Evolutionary conservation across 2,329 filamentous ascomycete species (phyloP), one percentile per base, ranked within the genome.

Genomic region (Diaporthe helianthi): DNA sequence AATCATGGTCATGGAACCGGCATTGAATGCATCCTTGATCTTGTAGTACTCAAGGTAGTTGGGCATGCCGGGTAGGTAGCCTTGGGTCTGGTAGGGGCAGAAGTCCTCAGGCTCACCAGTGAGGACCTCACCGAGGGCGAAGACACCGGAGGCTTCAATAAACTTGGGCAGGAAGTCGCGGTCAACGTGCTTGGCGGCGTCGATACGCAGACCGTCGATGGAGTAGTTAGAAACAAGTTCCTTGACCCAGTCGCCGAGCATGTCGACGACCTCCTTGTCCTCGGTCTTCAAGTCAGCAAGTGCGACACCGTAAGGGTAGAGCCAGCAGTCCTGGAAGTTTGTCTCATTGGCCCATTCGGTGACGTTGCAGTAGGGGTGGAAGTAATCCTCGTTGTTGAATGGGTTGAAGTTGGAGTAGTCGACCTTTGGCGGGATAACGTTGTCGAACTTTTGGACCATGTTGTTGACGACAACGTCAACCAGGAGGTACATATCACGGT

Each of bases 251-350:
- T 80, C 77, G 66, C 87, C 80, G 76, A 86, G 87, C 3, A 86
- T 79, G 19, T 76, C 76, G 31, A 83, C 81, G 12, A 92, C 85
- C 1, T 77, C 76, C 0, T 78, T 65, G 36, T 82, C 80, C 51
- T 85, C 82, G 0, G 90, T 92, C 68, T 87, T 80, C 15, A 92
- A 76, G 72, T 92, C 90, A 0, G 89, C 88, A 0, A 92, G 84
- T 0, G 83, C 81, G n/a, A 87, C 83, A 19, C 81, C 83, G n/a
- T 80, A 80, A 69, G 84, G 82, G 24, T 84, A 85, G 22, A 85
- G 79, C 78, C 77, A 79, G 80, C 89, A 91, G 69, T 79, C 73
- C 72, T 84, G 80, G 70, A 83, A 75, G 72, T 80, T 79, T 53
- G 76, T 80, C 72, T 87, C 80, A 75, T 89, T 78, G 46, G 77